Evolutionary conservation across 73 alveolate genomes (phyloP).

Genomic region (Tetrahymena elliotti): DNA sequence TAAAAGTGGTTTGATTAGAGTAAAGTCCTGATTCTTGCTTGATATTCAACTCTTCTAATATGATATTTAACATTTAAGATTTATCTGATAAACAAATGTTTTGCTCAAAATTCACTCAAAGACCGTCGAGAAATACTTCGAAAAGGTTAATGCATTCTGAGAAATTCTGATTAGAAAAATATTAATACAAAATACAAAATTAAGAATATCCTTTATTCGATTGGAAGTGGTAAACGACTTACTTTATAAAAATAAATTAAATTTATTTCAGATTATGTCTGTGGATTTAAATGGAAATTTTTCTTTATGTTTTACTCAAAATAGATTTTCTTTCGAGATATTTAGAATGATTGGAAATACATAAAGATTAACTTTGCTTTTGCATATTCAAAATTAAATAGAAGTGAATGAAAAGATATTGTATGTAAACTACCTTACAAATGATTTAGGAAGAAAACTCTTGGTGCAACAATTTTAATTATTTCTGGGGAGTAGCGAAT

Average conservation of each 20-base stretch:
- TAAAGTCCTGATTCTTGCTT: background rate
- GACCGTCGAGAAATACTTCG: background rate
- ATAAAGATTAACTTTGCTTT: too few relatives aligned
- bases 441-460: background rate
- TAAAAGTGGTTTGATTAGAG: background rate
- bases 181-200: background rate
- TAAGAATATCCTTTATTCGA: too few relatives aligned
- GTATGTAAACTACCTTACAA: background rate
- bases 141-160: background rate
- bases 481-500: background rate
- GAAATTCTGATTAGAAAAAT: background rate
- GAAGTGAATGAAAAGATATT: background rate
- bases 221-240: background rate
- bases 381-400: too few relatives aligned
- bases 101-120: background rate
- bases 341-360: background rate
- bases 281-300: too few relatives aligned
- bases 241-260: background rate
- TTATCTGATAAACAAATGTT: too few relatives aligned
- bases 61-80: background rate
- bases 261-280: background rate
- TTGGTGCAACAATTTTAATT: background rate
- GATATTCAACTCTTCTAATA: background rate
- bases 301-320: background rate
- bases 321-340: background rate